Base-by-base conservation (phyloP, 345 rosid species). In the Carallia brachiata region DNA sequence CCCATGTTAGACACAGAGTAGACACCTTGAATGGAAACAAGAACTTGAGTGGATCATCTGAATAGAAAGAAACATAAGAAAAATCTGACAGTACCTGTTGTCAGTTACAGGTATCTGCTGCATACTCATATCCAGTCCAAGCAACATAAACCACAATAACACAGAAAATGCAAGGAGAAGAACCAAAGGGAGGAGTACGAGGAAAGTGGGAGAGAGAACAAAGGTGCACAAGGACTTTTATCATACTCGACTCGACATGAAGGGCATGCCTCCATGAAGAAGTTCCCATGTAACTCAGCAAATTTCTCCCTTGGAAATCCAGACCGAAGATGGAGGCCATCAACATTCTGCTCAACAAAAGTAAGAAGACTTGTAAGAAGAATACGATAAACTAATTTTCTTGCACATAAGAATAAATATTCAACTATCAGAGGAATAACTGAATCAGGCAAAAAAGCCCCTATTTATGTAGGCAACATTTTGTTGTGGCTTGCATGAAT, bases 281-380 rank as follows among this genome's bases (percentile, higher is more conserved):
- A 92, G 70, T 95, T 84, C 69, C 99, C 98, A 73, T 95, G 98
- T 78, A 92, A 78, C 71, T 95, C 98, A 55, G 97, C 85, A 76
- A 95, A 91, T 79, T 95, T 95, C 80, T 89, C 96, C 85, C 99
- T 89, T 66, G 99, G 97, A 58, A 95, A 92, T 71, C 97, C 97
- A 78, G 99, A 95, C 61, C 99, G 97, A 79, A 92, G 97, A 79
- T 95, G 99, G 67, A 95, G 90, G 65, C 99, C 97, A 27, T 95
- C 98, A 60, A 95, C 90, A 76, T 95, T 95, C 99, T 95, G 72
- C 67, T 62, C 53, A 13, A 52, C 6, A 58, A 67, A 55, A 4
- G 19, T 4, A 53, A 61, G 50, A 65, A 66, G 10, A 7, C 9
- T 30, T 30, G 30, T 39, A 39, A 16, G 23, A 23, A 23, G 23